Evolutionary conservation across 2,329 filamentous ascomycete genomes (phyloP).

Genomic region (Tolypocladium inflatum): DNA sequence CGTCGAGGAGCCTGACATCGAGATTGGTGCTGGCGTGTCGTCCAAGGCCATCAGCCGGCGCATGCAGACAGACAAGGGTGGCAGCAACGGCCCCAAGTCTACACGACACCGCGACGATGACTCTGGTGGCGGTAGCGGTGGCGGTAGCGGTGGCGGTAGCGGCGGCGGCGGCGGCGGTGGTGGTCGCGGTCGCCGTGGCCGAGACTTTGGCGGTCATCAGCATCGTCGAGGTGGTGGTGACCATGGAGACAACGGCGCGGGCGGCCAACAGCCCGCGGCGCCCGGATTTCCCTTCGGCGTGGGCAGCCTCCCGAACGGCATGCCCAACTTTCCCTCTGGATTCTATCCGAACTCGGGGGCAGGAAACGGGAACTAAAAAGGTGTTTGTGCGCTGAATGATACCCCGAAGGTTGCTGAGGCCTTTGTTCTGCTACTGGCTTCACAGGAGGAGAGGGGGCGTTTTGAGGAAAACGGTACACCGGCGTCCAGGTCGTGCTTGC

Average conservation of each 20-base stretch:
- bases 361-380: constrained; percentile 4
- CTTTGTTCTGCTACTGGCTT: not conserved
- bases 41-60: constrained; percentile 74
- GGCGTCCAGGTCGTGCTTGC: not conserved
- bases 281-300: constrained; percentile 29
- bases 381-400: not conserved
- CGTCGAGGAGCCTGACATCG: constrained; percentile 95
- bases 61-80: constrained; percentile 60
- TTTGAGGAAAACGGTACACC: not conserved
- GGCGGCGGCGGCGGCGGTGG: constrained; percentile 9
- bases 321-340: constrained; percentile 30
- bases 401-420: not conserved
- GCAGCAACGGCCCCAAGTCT: constrained; percentile 55
- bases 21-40: constrained; percentile 94
- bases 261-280: constrained; percentile 12
- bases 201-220: constrained; percentile 12
- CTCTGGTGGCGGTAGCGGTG: constrained; percentile 3
- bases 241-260: constrained; percentile 8
- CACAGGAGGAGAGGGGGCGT: not conserved
- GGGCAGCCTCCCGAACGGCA: constrained; percentile 29
- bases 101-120: constrained; percentile 36
- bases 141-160: too few relatives aligned
- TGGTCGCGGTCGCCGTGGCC: constrained; percentile 15
- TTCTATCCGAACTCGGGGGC: constrained; percentile 22
- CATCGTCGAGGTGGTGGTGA: constrained; percentile 7